Percentiles rank a stretch among this genome's conserved stretches.
These are phyloP conservation scores for Trichosporon sp. DNA, from an alignment of 1,284 basidiomycete genomes.

Conservation along the genomic window DNA sequence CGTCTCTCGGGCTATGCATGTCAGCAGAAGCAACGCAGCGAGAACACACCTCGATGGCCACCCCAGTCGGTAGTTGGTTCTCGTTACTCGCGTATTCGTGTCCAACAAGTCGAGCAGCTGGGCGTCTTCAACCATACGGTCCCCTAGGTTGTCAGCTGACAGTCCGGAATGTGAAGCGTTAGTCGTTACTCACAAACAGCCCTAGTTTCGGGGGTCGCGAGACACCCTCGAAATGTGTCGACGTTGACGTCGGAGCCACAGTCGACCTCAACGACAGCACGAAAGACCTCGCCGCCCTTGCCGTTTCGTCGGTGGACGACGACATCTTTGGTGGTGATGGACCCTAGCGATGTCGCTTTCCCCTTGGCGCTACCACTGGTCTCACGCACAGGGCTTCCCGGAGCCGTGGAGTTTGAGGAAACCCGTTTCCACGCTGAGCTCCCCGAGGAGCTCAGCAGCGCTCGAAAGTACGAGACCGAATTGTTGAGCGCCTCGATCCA, in stretches of 20 bases:
- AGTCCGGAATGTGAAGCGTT: neutral
- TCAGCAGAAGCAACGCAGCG: slow-evolving; percentile 19
- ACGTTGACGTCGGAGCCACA: slow-evolving; percentile 62
- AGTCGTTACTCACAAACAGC: slow-evolving; percentile 57
- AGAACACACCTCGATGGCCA: slow-evolving; percentile 82
- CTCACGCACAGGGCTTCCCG: slow-evolving; percentile 25
- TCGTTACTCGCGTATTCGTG: slow-evolving; percentile 73
- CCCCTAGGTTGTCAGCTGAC: slow-evolving; percentile 55
- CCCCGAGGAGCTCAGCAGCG: slow-evolving; percentile 44
- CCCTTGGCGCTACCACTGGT: slow-evolving; percentile 20
- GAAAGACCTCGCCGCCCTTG: slow-evolving; percentile 68
- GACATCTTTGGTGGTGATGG: slow-evolving; percentile 45
- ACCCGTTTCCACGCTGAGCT: slow-evolving; percentile 51
- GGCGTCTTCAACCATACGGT: slow-evolving; percentile 81
- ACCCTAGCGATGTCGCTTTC: slow-evolving; percentile 30
- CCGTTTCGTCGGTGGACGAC: slow-evolving; percentile 49
- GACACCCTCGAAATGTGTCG: slow-evolving; percentile 74
- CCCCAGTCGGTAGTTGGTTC: slow-evolving; percentile 85
- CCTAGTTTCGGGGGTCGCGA: slow-evolving; percentile 77
- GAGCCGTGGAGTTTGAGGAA: slow-evolving; percentile 29
- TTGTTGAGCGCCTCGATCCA: slow-evolving; percentile 44
- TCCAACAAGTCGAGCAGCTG: slow-evolving; percentile 82
- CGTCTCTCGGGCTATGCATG: slow-evolving; percentile 69
- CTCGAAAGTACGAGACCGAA: slow-evolving; percentile 44
- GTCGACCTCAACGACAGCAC: slow-evolving; percentile 75